A percentile compares a stretch with the other conserved stretches of the same genome.
Evolutionary conservation across 2,329 filamentous ascomycete genomes (phyloP).

Genomic region (Pezicula neosporulosa): DNA sequence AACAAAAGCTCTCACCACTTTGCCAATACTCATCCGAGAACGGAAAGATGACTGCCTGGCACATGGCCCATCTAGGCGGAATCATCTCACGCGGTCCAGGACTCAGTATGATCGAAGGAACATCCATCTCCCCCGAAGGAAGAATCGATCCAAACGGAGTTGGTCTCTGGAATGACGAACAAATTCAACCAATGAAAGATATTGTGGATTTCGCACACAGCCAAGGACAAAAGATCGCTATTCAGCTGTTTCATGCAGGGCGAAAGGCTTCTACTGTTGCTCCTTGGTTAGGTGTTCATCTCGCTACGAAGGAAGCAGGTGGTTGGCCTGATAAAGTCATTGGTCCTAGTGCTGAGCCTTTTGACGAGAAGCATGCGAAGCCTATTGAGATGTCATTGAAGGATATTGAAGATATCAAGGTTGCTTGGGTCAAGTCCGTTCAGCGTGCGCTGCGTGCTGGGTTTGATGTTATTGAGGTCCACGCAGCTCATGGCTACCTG

Average conservation of each 20-base stretch:
- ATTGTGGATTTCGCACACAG: constrained; percentile 27
- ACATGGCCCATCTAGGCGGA: constrained; percentile 10
- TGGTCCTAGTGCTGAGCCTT: constrained; percentile 44
- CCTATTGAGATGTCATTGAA: constrained; percentile 53
- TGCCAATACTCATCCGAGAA: constrained; percentile 50
- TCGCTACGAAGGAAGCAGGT: constrained; percentile 28
- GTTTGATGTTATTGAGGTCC: constrained; percentile 59
- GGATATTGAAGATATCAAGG: constrained; percentile 28
- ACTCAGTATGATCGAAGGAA: constrained; percentile 29
- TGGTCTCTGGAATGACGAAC: constrained; percentile 30
- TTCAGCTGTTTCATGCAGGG: constrained; percentile 30
- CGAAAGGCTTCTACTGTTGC: constrained; percentile 23
- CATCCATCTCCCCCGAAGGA: constrained; percentile 27
- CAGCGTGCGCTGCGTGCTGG: constrained; percentile 36
- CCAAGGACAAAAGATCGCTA: constrained; percentile 26
- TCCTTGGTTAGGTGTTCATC: constrained; percentile 37
- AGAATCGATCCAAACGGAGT: constrained; percentile 32
- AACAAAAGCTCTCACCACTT: constrained; percentile 44
- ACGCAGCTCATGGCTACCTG: constrained; percentile 62
- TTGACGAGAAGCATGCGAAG: constrained; percentile 7
- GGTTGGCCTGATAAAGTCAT: constrained; percentile 33
- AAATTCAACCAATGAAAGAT: constrained; percentile 28
- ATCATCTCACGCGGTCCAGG: constrained; percentile 25
- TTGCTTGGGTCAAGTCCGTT: constrained; percentile 27
- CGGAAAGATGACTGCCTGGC: constrained; percentile 4